These are phyloP conservation scores for Prunus kanzakura DNA, from an alignment of 306 rosid genomes.

Conservation along the genomic window DNA sequence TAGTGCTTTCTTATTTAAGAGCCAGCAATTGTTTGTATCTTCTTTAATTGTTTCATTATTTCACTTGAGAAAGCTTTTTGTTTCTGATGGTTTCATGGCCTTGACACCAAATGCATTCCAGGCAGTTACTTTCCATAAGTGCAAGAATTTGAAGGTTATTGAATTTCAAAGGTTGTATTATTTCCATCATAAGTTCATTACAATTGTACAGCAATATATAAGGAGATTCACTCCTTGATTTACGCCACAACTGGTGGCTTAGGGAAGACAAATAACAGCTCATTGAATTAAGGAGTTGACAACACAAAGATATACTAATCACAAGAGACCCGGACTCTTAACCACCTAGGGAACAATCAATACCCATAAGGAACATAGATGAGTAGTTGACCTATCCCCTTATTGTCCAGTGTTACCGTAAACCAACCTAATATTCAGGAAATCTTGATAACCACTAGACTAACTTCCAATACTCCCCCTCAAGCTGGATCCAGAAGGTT, in stretches of 20 bases:
- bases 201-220: not conserved
- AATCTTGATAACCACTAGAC: not conserved
- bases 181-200: not conserved
- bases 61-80: not conserved
- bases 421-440: not conserved
- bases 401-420: not conserved
- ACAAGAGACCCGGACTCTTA: not conserved
- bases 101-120: slow-evolving; percentile 41
- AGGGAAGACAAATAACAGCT: not conserved
- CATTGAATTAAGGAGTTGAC: not conserved
- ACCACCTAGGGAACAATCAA: not conserved
- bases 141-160: slow-evolving; percentile 53
- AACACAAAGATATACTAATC: not conserved
- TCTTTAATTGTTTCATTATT: not conserved
- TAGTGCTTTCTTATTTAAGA: slow-evolving; percentile 28
- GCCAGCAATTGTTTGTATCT: slow-evolving; percentile 2
- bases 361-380: not conserved
- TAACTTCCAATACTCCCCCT: too few species aligned
- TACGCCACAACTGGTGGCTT: not conserved
- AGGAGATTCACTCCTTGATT: not conserved
- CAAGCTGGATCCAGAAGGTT: too few species aligned
- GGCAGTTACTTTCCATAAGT: slow-evolving; percentile 74
- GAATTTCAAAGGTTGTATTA: too few species aligned
- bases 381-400: not conserved
- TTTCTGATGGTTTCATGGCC: slow-evolving; percentile 4